phyloP scores from a whole-genome alignment of 148 eudicot genomes.

The Camellia japonica region DNA sequence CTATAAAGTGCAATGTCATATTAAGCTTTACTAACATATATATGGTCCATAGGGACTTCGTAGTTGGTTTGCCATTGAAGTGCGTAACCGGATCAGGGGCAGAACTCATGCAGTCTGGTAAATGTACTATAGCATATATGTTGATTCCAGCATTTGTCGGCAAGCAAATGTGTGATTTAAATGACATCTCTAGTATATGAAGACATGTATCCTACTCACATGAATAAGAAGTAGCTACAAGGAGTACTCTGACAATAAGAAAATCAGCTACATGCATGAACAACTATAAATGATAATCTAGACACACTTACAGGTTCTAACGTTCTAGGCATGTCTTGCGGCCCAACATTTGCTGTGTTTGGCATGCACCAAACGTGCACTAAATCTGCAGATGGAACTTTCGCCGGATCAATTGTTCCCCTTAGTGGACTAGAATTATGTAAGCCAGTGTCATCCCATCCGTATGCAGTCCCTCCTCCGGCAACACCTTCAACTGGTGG shows the following conservation, averaged over 20 bases:
- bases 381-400: constrained; percentile 70
- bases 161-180: neutral
- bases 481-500: constrained; percentile 95
- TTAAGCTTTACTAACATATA: neutral
- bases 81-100: neutral
- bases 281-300: constrained; percentile 3
- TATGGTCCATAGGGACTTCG: neutral
- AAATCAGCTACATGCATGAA: neutral
- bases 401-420: constrained; percentile 71
- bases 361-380: constrained; percentile 97
- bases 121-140: neutral
- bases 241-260: neutral
- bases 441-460: constrained; percentile 68
- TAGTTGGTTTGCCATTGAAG: neutral
- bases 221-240: neutral
- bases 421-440: constrained; percentile 45
- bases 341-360: constrained; percentile 82
- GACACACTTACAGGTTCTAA: constrained; percentile 66
- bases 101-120: neutral
- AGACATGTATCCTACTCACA: neutral
- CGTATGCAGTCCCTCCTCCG: constrained; percentile 97
- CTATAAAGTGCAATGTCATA: neutral
- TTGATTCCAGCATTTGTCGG: neutral
- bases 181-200: neutral
- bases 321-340: constrained; percentile 76